Evolutionary conservation across 805 yeast genomes (phyloP), one percentile per base, ranked within the genome.

Genomic region (Tetrapisispora namnaoensis): DNA sequence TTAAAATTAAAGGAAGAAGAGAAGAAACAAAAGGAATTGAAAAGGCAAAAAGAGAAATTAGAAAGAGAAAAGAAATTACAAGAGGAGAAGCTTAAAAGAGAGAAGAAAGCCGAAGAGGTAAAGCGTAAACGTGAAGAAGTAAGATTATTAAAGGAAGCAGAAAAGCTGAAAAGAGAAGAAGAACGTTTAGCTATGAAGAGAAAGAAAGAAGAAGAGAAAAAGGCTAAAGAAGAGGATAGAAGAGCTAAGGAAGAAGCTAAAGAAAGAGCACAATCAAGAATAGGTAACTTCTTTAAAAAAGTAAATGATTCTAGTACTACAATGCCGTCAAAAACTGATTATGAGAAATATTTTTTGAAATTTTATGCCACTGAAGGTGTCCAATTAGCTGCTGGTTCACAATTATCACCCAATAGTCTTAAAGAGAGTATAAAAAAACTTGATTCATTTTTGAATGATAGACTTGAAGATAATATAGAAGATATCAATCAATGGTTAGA

Each of bases 321-420:
- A 39, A 49, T 57, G 20, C 40, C 49, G 10, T 52, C 48, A 1
- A 52, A 57, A 28, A 56, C 67, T 7, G 69, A 67, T 46, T 70
- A 63, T 49, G 58, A 63, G 14, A 63, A 61, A 40, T 53, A 57
- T 37, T 70, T 70, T 47, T 55, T 64, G 24, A 69, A 68, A 14
- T 72, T 72, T 50, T 70, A 67, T 49, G 57, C 69, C 1, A 69
- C 66, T 48, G 71, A 63, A 22, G 68, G 68, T 16, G 62, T 64
- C 2, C 47, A 49, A 2, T 41, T 70, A 9, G 58, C 57, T n/a
- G 43, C 49, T 14, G 41, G 41, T 21, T 39, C 46, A 9, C 48
- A 41, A 16, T 32, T 53, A 34, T 38, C 54, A 4, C 30, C 44
- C 14, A 22, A 44, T 6, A 39, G 34, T 3, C 40, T 49, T 4